phyloP scores from a whole-genome alignment of 1,284 basidiomycete species.

The Trichosporon faecale region DNA sequence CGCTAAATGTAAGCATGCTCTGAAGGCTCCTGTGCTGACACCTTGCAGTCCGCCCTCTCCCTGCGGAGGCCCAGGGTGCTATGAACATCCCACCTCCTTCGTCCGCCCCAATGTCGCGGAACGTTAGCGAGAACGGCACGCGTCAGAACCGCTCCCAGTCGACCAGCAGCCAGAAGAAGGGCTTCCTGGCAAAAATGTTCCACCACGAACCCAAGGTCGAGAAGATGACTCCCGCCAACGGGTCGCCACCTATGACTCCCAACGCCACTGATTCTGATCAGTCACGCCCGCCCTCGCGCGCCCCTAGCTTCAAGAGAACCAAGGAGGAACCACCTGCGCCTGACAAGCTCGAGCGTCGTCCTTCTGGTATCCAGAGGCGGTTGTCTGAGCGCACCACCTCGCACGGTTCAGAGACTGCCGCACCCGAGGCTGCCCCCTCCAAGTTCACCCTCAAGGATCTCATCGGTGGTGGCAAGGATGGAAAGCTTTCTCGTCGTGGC shows the following conservation, averaged over 20 bases:
- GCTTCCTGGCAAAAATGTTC: slow-evolving; percentile 52
- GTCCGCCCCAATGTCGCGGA: slow-evolving; percentile 43
- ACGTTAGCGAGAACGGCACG: slow-evolving; percentile 32
- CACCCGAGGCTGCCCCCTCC: slow-evolving; percentile 51
- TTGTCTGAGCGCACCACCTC: slow-evolving; percentile 34
- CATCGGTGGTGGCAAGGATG: slow-evolving; percentile 54
- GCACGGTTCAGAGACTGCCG: slow-evolving; percentile 23
- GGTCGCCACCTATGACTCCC: slow-evolving; percentile 43
- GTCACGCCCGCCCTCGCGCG: slow-evolving; percentile 40
- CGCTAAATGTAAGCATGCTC: slow-evolving; percentile 36
- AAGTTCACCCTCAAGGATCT: slow-evolving; percentile 83
- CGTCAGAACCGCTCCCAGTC: slow-evolving; percentile 22
- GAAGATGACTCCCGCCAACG: slow-evolving; percentile 31
- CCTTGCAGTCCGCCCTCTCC: slow-evolving; percentile 44
- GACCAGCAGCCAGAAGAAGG: slow-evolving; percentile 45
- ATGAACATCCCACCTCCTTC: slow-evolving; percentile 43
- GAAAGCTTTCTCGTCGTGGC: slow-evolving; percentile 67
- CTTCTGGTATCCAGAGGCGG: slow-evolving; percentile 23
- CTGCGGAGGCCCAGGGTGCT: slow-evolving; percentile 29
- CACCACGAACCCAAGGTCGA: slow-evolving; percentile 42
- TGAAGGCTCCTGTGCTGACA: slow-evolving; percentile 1
- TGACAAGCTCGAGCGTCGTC: slow-evolving; percentile 12
- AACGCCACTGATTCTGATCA: slow-evolving; percentile 37
- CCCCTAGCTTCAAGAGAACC: slow-evolving; percentile 32
- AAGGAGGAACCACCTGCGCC: slow-evolving; percentile 23